Conservation (phyloP, 2,329 filamentous ascomycete genomes). For the Aspergillus eucalypticola region DNA sequence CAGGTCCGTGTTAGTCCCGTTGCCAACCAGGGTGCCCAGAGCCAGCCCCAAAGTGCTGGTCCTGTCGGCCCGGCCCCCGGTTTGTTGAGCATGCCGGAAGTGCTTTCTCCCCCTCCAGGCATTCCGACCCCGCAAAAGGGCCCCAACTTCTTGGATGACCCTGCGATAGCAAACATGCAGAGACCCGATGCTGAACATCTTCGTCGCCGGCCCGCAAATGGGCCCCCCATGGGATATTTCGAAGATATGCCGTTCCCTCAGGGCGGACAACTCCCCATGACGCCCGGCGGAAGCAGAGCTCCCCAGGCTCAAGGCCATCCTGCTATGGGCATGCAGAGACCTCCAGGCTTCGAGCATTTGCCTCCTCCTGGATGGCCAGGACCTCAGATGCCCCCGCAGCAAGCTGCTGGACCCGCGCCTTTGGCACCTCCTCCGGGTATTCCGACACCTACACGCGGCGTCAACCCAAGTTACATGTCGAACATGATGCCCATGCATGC, state of each 20-base stretch:
- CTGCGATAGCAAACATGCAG: conserved; percentile 45
- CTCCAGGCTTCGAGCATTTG: conserved; percentile 47
- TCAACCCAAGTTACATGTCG: conserved; percentile 40
- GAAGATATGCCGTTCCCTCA: conserved; percentile 44
- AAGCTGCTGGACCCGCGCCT: conserved; percentile 35
- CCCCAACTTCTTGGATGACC: conserved; percentile 45
- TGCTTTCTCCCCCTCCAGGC: conserved; percentile 36
- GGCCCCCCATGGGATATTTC: conserved; percentile 42
- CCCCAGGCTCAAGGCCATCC: conserved; percentile 37
- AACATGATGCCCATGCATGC: conserved; percentile 40
- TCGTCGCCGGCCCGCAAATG: conserved; percentile 41
- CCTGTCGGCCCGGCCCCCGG: conserved; percentile 35
- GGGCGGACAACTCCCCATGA: conserved; percentile 36
- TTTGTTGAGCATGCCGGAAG: conserved; percentile 39
- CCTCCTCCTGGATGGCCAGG: conserved; percentile 43
- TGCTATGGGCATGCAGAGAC: conserved; percentile 44
- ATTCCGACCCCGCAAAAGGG: conserved; percentile 37
- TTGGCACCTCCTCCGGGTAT: conserved; percentile 44
- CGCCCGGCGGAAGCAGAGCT: conserved; percentile 35
- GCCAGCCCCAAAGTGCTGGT: conserved; percentile 31
- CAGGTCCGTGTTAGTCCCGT: conserved; percentile 46
- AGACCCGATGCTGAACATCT: conserved; percentile 41
- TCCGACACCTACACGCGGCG: conserved; percentile 37
- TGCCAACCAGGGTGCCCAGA: conserved; percentile 26
- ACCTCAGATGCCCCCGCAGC: conserved; percentile 37